Base-by-base conservation (phyloP, 192 early-diverging fungal genomes). In the Dissophora globulifera region DNA sequence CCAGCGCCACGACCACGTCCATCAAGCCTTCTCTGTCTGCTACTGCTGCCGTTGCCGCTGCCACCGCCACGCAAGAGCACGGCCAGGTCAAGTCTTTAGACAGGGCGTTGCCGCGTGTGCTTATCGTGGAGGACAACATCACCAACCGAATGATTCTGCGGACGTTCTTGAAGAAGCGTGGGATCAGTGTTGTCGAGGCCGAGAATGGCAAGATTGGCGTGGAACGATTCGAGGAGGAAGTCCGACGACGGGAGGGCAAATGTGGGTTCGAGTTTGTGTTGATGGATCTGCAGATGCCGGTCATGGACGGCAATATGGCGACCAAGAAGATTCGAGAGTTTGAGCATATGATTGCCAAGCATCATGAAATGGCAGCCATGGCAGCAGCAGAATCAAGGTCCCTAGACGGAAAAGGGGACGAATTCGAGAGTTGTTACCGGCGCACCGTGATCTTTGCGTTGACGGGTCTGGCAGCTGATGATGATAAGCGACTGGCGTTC, bases 281-380 rank as follows among this genome's bases (percentile, higher is more conserved):
- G 45, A 83, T 83, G 81, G 81, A 83, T 47, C 50, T 83, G 19
- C 78, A 83, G 59, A 83, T 83, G 81, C 81, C 81, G 0, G 63
- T 83, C 17, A 83, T 83, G 81, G 75, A 83, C 38, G 81, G 81
- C 31, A 80, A 83, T 30, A 32, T 71, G 54, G 81, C 81, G 20
- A 83, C 79, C 8, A 63, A 69, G 27, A 57, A 38, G 50, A 83
- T 83, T 29, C 79, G 81, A 32, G 67, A 71, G 48, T 67, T 78
- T 64, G 81, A 83, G 40, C 47, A 55, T 27, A 49, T 47, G 12
- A 58, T 52, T 17, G 26, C 46, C 11, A 56, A 48, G 58, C 63
- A 56, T 29, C 41, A 40, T 19, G 26, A 32, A 17, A 16, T 55
- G 32, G 31, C 26, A 12, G 4, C 10, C 17, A 7, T 16, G 9